Base-by-base conservation (phyloP, 495 filamentous ascomycete genomes). In the Astrothelium macrocarpum region DNA sequence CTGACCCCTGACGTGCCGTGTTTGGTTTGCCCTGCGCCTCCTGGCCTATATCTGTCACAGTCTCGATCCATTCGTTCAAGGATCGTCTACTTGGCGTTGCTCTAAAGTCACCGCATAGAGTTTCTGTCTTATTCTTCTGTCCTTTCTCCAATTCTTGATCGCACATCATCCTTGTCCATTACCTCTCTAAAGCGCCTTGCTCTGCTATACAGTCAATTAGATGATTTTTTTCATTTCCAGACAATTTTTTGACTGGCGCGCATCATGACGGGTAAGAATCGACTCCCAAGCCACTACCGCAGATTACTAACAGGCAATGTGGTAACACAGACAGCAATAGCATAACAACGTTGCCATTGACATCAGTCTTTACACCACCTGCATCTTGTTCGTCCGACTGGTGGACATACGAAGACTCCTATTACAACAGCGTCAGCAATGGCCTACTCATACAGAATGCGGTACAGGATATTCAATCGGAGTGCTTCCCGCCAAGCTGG, bases 351-450 rank as follows among this genome's bases (percentile, higher is more conserved):
- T 29, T 56, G 4, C 9, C 49, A 9, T 28, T 56, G 49, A 56
- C 9, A 12, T 56, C 49, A 4, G 25, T 56, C 25, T 56, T 56
- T 16, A 56, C 49, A 10, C 49, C 49, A 16, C 49, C 49, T 29
- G 2, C 23, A 26, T 56, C 49, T 25, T 56, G 49, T 56, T 56
- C 49, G 3, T 56, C 49, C 23, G 12, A 9, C 12, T 56, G 49
- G 49, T 56, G 49, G 49, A 56, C 49, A 2, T 56, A 56, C 16
- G 49, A 56, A 29, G 29, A 56, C 16, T 56, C 49, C 25, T 20
- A 25, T 16, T 56, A 56, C 25, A 56, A 56, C 25, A 56, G 49
- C 25, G 49, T 56, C 25, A 56, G 49, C 25, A 56, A 56, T 56
- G 49, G 49, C 20, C 20, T 56, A 9, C 49, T 56, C 23, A 56